Evolutionary conservation across 768 basidiomycete genomes (phyloP).

Genomic region (Tylopilus subfusipes): DNA sequence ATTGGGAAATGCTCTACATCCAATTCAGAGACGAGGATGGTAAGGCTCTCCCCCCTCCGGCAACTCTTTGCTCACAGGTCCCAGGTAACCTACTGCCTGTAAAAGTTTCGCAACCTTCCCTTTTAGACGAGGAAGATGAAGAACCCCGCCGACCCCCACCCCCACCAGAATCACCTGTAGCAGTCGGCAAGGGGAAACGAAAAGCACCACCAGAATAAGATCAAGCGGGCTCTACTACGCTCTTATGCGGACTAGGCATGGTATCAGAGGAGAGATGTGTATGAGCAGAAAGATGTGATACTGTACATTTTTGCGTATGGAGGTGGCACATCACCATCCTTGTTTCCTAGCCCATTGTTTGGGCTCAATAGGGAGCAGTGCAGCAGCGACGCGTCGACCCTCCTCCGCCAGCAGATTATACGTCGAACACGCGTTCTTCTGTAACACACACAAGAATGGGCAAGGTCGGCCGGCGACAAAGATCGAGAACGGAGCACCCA

Average conservation of each 20-base stretch:
- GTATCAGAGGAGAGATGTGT: not conserved
- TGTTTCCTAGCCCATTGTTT: conserved; percentile 45
- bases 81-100: conserved; percentile 61
- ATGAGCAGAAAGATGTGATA: conserved; percentile 11
- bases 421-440: conserved; percentile 93
- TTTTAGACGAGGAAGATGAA: conserved; percentile 63
- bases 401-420: conserved; percentile 94
- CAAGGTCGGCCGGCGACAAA: not conserved
- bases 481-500: conserved; percentile 32
- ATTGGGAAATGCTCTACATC: conserved; percentile 68
- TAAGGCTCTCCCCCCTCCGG: conserved; percentile 22
- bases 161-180: conserved; percentile 23
- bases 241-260: not conserved
- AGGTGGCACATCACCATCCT: conserved; percentile 1
- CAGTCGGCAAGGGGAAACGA: conserved; percentile 55
- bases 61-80: not conserved
- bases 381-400: conserved; percentile 88
- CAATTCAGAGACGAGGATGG: conserved; percentile 63
- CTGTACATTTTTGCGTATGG: conserved; percentile 12
- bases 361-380: conserved; percentile 67
- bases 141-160: conserved; percentile 30
- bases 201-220: conserved; percentile 42
- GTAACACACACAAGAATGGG: not conserved
- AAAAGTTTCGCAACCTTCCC: conserved; percentile 51
- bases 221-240: not conserved